A percentile compares a stretch with the other conserved stretches of the same genome.
Conservation (phyloP, 2,329 filamentous ascomycete genomes). For the Exophiala oligosperma region DNA sequence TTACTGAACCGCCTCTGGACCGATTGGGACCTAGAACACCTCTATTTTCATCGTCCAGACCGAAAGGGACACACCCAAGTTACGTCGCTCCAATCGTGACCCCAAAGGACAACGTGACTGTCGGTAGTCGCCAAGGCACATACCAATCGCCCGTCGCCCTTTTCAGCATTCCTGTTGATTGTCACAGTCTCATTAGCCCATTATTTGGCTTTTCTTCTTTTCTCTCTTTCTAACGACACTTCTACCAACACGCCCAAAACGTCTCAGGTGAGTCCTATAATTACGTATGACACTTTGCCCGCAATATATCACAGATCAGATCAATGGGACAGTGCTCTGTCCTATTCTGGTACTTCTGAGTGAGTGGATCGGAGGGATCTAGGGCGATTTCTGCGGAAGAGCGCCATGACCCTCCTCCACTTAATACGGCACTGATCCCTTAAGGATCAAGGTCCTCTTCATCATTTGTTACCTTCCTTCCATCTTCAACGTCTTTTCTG, state of each 20-base stretch:
- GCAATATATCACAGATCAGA: too few relatives aligned
- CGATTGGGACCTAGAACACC: conserved; percentile 10
- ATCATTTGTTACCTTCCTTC: conserved; percentile 12
- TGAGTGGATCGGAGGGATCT: conserved; percentile 14
- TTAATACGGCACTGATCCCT: conserved; percentile 23
- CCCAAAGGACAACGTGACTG: conserved; percentile 4
- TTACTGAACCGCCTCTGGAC: not conserved
- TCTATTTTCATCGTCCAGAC: conserved; percentile 2
- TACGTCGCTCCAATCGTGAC: conserved; percentile 9
- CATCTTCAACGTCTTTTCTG: conserved; percentile 12
- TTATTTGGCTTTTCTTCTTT: conserved; percentile 3
- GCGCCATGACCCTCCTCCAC: conserved; percentile 24
- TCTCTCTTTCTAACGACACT: conserved; percentile 8
- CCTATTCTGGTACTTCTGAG: conserved; percentile 6
- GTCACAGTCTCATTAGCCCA: conserved; percentile 11
- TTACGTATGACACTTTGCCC: not conserved
- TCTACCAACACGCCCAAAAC: conserved; percentile 3
- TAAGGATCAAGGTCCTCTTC: conserved; percentile 21
- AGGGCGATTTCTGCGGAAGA: conserved; percentile 8
- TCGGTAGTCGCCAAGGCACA: conserved; percentile 24
- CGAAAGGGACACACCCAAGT: conserved; percentile 3
- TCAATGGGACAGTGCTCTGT: conserved; percentile 18
- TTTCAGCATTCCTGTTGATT: conserved; percentile 18
- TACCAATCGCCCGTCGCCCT: conserved; percentile 18
- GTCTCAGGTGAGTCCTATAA: conserved; percentile 15